phyloP scores from a whole-genome alignment of 495 filamentous ascomycete genomes.

The Corynascus novoguineensis region DNA sequence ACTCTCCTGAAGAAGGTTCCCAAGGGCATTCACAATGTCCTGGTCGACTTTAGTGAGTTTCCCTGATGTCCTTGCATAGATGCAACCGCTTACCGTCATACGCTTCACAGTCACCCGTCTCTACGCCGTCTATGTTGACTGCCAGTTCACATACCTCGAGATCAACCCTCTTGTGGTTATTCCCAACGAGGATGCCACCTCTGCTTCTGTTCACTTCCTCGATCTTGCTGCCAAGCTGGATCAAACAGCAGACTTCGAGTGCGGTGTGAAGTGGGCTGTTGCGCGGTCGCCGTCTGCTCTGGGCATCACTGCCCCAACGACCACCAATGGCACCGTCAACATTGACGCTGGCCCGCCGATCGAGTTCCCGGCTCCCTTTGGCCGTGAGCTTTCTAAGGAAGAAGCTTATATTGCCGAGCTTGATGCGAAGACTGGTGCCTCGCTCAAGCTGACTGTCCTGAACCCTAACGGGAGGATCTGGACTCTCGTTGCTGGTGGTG shows the following conservation, averaged over 20 bases:
- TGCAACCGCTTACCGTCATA: neutral
- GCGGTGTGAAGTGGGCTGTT: slow-evolving; percentile 96
- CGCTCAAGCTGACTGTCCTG: slow-evolving; percentile 94
- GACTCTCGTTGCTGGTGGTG: slow-evolving; percentile 98
- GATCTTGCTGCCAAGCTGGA: slow-evolving; percentile 98
- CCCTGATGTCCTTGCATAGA: slow-evolving; percentile 34
- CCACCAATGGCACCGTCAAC: slow-evolving; percentile 67
- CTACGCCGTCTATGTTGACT: slow-evolving; percentile 98
- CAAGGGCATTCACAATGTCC: slow-evolving; percentile 90
- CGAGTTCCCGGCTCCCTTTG: slow-evolving; percentile 98
- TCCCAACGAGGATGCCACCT: slow-evolving; percentile 85
- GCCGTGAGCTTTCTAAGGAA: slow-evolving; percentile 95
- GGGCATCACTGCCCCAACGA: slow-evolving; percentile 59
- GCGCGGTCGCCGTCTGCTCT: slow-evolving; percentile 83
- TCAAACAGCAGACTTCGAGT: slow-evolving; percentile 99
- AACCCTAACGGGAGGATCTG: slow-evolving; percentile 89
- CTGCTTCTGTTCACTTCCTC: slow-evolving; percentile 93
- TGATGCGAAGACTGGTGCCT: slow-evolving; percentile 98
- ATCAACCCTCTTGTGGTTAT: slow-evolving; percentile 99
- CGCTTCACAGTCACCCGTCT: slow-evolving; percentile 41
- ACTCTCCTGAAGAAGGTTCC: slow-evolving; percentile 88
- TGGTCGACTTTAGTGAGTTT: slow-evolving; percentile 80
- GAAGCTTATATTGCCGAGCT: slow-evolving; percentile 98
- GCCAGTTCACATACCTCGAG: slow-evolving; percentile 99
- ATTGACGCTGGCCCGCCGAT: slow-evolving; percentile 97